Evolutionary conservation across 495 filamentous ascomycete genomes (phyloP).

Genomic region (Darksidea phi): DNA sequence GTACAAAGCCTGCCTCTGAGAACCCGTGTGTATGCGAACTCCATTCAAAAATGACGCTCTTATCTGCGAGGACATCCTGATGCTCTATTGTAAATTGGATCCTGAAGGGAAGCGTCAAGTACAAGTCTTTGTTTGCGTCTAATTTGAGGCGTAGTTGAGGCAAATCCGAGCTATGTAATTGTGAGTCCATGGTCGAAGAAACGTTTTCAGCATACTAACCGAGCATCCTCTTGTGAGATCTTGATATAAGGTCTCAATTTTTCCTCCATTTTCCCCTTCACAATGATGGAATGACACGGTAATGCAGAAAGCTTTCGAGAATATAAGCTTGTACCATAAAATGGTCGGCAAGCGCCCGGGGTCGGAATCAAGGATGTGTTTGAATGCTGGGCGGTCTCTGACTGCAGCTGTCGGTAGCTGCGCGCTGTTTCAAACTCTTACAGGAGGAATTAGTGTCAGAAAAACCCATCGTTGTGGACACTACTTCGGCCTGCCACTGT

Average conservation of each 20-base stretch:
- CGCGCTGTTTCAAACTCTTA: too few species aligned
- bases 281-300: not conserved
- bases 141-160: not conserved
- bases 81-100: not conserved
- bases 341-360: not conserved
- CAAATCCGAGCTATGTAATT: not conserved
- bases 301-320: not conserved
- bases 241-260: not conserved
- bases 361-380: too few species aligned
- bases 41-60: constrained; percentile 1
- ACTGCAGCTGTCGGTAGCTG: too few species aligned
- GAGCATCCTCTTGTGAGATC: not conserved
- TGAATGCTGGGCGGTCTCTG: too few species aligned
- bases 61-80: not conserved
- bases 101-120: not conserved
- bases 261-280: not conserved
- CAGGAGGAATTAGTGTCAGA: too few species aligned
- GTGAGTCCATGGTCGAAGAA: not conserved
- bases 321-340: not conserved
- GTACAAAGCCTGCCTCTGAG: not conserved
- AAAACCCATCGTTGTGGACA: too few species aligned
- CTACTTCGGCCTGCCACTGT: too few species aligned
- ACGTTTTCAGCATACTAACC: not conserved
- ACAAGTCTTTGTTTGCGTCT: not conserved
- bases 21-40: not conserved